These are phyloP conservation scores for Curvularia spicifera DNA, from an alignment of 2,329 filamentous ascomycete genomes.

Conservation along the genomic window DNA sequence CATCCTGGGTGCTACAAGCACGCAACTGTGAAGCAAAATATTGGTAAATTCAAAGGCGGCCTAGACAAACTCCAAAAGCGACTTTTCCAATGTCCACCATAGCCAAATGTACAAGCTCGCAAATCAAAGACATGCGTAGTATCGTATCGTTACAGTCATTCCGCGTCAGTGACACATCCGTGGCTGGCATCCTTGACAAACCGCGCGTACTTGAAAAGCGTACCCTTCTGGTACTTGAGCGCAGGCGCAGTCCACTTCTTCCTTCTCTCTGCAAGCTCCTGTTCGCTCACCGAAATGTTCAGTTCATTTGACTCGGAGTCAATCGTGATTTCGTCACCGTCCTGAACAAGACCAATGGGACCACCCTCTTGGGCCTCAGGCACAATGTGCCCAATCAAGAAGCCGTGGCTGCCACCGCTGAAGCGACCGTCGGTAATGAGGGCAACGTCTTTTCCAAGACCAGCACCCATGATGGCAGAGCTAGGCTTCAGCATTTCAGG, in stretches of 20 bases:
- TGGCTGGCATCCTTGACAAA: constrained; percentile 64
- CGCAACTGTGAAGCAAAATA: too few species aligned
- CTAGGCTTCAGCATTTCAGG: constrained; percentile 77
- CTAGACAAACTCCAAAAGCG: not conserved
- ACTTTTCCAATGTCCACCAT: constrained; percentile 9
- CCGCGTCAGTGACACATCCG: constrained; percentile 64
- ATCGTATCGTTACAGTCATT: constrained; percentile 17
- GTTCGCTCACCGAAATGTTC: constrained; percentile 70
- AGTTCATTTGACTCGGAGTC: constrained; percentile 75
- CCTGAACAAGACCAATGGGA: constrained; percentile 79
- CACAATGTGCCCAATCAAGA: constrained; percentile 86
- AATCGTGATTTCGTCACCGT: constrained; percentile 82
- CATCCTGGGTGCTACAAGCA: too few species aligned
- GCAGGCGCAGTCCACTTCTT: constrained; percentile 61
- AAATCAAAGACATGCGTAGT: not conserved
- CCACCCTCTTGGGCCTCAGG: constrained; percentile 87
- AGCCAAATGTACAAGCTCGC: constrained; percentile 1
- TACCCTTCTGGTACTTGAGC: constrained; percentile 65
- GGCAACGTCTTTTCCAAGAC: constrained; percentile 74
- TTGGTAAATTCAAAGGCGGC: not conserved
- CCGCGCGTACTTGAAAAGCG: constrained; percentile 64
- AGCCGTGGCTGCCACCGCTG: constrained; percentile 82
- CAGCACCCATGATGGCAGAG: constrained; percentile 75
- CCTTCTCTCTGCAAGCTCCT: constrained; percentile 62
- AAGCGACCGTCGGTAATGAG: constrained; percentile 78